phyloP scores from a whole-genome alignment of 805 yeast species.

The Candida fluviatilis region DNA sequence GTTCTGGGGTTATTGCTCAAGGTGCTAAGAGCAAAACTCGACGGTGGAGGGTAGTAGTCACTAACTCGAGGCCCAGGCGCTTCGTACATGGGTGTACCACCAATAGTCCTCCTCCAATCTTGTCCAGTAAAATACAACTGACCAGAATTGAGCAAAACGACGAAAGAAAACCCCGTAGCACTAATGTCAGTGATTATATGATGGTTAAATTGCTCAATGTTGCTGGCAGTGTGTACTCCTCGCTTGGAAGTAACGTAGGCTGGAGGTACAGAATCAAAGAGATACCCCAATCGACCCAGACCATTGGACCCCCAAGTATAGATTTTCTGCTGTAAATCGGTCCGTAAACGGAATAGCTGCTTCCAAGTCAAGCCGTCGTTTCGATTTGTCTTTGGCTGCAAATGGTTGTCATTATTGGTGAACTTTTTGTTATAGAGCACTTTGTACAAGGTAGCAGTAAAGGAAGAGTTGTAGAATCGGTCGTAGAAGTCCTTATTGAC shows the following conservation, averaged over 20 bases:
- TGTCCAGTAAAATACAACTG: constrained; percentile 51
- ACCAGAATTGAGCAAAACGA: constrained; percentile 54
- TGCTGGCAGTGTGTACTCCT: constrained; percentile 36
- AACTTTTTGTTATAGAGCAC: constrained; percentile 41
- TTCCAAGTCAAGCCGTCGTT: constrained; percentile 45
- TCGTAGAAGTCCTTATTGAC: constrained; percentile 35
- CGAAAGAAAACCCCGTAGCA: constrained; percentile 65
- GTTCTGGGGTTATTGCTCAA: not conserved
- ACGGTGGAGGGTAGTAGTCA: constrained; percentile 17
- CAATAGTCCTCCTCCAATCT: constrained; percentile 14
- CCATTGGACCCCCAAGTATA: constrained; percentile 49
- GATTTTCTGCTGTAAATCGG: constrained; percentile 28
- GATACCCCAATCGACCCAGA: constrained; percentile 46
- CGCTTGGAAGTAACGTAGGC: constrained; percentile 13
- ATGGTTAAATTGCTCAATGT: constrained; percentile 31
- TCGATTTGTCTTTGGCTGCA: constrained; percentile 29
- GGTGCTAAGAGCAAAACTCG: constrained; percentile 7
- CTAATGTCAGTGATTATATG: constrained; percentile 42
- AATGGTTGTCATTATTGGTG: constrained; percentile 36
- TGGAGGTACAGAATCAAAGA: constrained; percentile 21
- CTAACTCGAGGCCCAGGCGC: constrained; percentile 26
- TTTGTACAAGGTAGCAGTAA: constrained; percentile 22
- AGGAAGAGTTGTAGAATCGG: constrained; percentile 24
- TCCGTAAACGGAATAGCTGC: constrained; percentile 39
- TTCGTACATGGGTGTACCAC: constrained; percentile 6